These are phyloP conservation scores for Cairneyella variabilis DNA, from an alignment of 495 filamentous ascomycete species.

Conservation along the genomic window DNA sequence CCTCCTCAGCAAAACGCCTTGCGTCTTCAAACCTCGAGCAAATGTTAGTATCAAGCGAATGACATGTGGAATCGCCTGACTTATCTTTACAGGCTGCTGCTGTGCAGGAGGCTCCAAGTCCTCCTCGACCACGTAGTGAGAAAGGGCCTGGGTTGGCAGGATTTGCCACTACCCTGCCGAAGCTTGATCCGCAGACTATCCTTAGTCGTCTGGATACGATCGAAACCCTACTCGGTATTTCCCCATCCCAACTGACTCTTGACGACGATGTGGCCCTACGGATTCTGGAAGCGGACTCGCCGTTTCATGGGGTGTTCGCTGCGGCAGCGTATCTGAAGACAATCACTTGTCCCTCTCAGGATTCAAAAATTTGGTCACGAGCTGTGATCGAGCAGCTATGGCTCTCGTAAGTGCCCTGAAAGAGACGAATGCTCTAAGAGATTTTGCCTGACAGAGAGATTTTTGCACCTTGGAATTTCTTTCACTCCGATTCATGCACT, in stretches of 20 bases:
- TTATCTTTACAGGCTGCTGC: conserved; percentile 29
- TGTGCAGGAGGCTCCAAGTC: conserved; percentile 24
- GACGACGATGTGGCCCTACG: conserved; percentile 12
- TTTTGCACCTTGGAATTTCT: too few species aligned
- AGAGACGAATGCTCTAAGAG: too few species aligned
- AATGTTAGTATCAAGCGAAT: conserved; percentile 28
- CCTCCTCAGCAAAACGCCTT: conserved; percentile 29
- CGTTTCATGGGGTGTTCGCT: conserved; percentile 29
- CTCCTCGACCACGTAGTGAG: conserved; percentile 10
- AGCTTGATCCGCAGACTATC: conserved; percentile 24
- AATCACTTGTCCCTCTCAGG: conserved; percentile 28
- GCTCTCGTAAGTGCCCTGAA: conserved; percentile 32
- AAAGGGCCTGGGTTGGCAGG: too few species aligned
- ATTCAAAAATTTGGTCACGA: conserved; percentile 33
- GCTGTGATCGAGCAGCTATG: conserved; percentile 32
- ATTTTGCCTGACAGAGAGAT: too few species aligned
- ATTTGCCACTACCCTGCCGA: conserved; percentile 16
- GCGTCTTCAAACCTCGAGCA: conserved; percentile 39
- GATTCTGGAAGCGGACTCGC: conserved; percentile 13
- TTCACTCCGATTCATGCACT: too few species aligned
- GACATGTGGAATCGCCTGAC: background rate
- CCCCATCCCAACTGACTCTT: conserved; percentile 15
- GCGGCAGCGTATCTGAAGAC: conserved; percentile 30
- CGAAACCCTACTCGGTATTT: conserved; percentile 34
- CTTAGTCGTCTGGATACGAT: conserved; percentile 35